Evolutionary conservation across 164 flowering plant genomes (phyloP), one percentile per base, ranked within the genome.

Genomic region (Nelumbo lutea): DNA sequence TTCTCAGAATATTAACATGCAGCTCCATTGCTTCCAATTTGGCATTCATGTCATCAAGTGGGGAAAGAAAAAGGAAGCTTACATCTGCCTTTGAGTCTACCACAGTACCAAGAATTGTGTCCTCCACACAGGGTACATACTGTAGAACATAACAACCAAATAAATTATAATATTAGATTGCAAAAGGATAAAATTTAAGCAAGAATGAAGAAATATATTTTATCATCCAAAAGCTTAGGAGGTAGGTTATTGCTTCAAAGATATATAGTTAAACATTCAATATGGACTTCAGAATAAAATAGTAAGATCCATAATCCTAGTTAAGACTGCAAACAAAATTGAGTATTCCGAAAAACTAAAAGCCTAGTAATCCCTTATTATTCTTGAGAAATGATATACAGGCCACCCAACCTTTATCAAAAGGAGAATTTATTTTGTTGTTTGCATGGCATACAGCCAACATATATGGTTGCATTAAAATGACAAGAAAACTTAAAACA

Each of bases 111-210:
- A 96, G 93, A 79, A 93, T 81, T 67, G 79, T 76, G 78, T 96
- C 99, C 75, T 82, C 98, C 53, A 70, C 90, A 43, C 78, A 80
- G 14, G 99, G 98, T 64, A 88, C 91, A 86, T 96, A 96, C 99
- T 96, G 91, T n/a, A 75, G 5, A 72, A 51, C 75, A 67, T 59
- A 73, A 61, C 53, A 71, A 41, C 14, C 59, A 56, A 67, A 14
- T n/a, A 55, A 42, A 44, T 14, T 0, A 42, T 14, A 51, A 4
- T 7, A 55, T 62, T 6, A 71, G 13, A 56, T 62, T 61, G 70
- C 4, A 9, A 43, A 58, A 61, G 27, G 15, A 47, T 39, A 13
- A 38, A 62, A 48, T 40, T 27, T 27, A 27, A 41, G 14, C 40
- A 63, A 14, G 15, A 51, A n/a, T 52, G 7, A 40, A 9, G 27